Percentiles rank a stretch among this genome's conserved stretches.
Conservation (phyloP, 306 rosid species). For the Malus domestica region DNA sequence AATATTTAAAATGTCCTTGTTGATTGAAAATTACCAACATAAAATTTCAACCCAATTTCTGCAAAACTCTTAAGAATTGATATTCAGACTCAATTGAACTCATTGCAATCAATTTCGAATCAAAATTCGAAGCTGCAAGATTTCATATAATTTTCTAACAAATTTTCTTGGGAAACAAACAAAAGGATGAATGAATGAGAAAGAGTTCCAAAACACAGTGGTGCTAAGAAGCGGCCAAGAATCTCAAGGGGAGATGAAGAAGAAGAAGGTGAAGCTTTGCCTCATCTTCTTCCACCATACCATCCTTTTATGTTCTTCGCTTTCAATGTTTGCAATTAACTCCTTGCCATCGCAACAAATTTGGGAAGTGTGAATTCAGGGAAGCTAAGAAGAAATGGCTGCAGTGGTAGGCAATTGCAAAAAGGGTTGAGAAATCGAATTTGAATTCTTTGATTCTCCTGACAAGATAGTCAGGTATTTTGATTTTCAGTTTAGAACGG, state of each 20-base stretch:
- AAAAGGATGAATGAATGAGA: neutral
- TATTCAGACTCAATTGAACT: neutral
- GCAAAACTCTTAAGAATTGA: neutral
- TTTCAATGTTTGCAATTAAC: neutral
- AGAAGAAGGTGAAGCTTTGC: constrained; percentile 93
- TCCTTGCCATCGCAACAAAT: neutral
- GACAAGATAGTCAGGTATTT: no score
- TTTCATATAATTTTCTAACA: neutral
- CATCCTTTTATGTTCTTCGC: constrained; percentile 10
- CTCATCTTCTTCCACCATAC: constrained; percentile 77
- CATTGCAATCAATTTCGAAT: neutral
- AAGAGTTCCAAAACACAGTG: constrained; percentile 76
- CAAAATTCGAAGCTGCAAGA: neutral
- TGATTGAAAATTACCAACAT: no score
- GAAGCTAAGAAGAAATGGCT: neutral
- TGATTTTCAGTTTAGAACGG: no score
- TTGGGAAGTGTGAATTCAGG: neutral
- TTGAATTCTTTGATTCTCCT: no score
- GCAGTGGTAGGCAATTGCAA: neutral
- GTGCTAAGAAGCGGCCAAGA: constrained; percentile 91
- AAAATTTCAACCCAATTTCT: neutral
- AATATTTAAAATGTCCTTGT: no score
- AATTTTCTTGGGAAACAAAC: neutral
- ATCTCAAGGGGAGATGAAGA: constrained; percentile 37
- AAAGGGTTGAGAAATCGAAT: neutral